Evolutionary conservation across 306 rosid genomes (phyloP).

Genomic region (Casuarina cunninghamiana): DNA sequence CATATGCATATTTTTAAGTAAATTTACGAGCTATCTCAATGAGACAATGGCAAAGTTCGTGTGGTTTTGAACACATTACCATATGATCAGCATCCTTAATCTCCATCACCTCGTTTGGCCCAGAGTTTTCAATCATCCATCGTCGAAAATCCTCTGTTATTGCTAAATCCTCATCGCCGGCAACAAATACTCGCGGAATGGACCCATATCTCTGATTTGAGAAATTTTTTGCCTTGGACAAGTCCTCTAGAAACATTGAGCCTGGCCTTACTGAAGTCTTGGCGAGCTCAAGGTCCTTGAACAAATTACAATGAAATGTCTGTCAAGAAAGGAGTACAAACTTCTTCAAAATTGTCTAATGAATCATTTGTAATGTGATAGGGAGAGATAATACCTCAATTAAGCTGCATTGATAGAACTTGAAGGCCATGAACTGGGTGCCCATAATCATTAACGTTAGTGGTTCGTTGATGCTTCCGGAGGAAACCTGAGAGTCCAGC

Average conservation of each 20-base stretch:
- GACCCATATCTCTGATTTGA: slow-evolving; percentile 45
- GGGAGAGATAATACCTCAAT: slow-evolving; percentile 37
- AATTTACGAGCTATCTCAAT: slow-evolving; percentile 28
- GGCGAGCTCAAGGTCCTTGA: slow-evolving; percentile 56
- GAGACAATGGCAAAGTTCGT: slow-evolving; percentile 31
- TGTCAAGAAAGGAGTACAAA: neutral
- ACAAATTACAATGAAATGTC: neutral
- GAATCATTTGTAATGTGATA: neutral
- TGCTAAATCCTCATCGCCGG: slow-evolving; percentile 31
- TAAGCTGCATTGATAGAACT: slow-evolving; percentile 51
- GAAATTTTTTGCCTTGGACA: slow-evolving; percentile 34
- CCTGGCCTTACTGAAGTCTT: slow-evolving; percentile 34
- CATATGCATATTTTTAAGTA: too few species aligned
- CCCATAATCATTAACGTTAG: slow-evolving; percentile 39
- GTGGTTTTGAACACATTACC: slow-evolving; percentile 41
- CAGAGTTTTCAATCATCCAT: slow-evolving; percentile 58
- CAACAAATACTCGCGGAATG: slow-evolving; percentile 29
- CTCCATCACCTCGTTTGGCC: slow-evolving; percentile 35
- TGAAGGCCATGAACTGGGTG: slow-evolving; percentile 24
- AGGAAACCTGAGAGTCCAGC: slow-evolving; percentile 40
- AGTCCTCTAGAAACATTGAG: slow-evolving; percentile 44
- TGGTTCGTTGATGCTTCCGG: slow-evolving; percentile 30
- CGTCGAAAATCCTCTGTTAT: slow-evolving; percentile 31
- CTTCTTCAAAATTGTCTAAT: too few species aligned
- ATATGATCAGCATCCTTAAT: slow-evolving; percentile 50